These are phyloP conservation scores for Pseudotsuga menziesii DNA, from an alignment of 75 land plant genomes.

Conservation along the genomic window DNA sequence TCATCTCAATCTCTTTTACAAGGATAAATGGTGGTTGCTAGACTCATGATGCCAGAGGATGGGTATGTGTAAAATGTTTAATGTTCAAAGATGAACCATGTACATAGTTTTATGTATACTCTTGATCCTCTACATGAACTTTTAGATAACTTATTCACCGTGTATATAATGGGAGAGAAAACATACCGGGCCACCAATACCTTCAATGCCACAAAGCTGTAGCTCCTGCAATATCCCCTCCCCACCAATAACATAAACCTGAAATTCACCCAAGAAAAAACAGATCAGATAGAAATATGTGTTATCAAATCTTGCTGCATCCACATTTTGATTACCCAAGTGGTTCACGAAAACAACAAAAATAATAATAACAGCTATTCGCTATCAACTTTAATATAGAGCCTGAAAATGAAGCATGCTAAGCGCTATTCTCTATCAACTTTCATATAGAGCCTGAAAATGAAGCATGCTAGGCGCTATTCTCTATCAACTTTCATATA, in stretches of 20 bases:
- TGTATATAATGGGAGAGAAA: not conserved
- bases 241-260: constrained; percentile 94
- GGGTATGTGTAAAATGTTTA: not conserved
- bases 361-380: not conserved
- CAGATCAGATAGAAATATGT: not conserved
- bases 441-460: not conserved
- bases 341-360: not conserved
- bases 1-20: not conserved
- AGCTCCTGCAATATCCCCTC: constrained; percentile 91
- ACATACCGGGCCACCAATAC: constrained; percentile 92
- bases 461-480: not conserved
- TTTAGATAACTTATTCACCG: not conserved
- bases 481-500: not conserved
- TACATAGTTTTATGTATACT: not conserved
- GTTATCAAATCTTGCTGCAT: not conserved
- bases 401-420: not conserved
- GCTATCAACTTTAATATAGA: not conserved
- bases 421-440: not conserved
- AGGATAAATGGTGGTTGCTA: not conserved
- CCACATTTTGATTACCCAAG: not conserved
- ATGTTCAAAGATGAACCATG: not conserved
- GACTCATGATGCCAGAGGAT: not conserved
- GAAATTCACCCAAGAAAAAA: constrained; percentile 8
- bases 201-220: constrained; percentile 75
- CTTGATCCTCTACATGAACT: not conserved